Evolutionary conservation across 2,329 filamentous ascomycete genomes (phyloP).

Genomic region (Lasiodiplodia hormozganensis): DNA sequence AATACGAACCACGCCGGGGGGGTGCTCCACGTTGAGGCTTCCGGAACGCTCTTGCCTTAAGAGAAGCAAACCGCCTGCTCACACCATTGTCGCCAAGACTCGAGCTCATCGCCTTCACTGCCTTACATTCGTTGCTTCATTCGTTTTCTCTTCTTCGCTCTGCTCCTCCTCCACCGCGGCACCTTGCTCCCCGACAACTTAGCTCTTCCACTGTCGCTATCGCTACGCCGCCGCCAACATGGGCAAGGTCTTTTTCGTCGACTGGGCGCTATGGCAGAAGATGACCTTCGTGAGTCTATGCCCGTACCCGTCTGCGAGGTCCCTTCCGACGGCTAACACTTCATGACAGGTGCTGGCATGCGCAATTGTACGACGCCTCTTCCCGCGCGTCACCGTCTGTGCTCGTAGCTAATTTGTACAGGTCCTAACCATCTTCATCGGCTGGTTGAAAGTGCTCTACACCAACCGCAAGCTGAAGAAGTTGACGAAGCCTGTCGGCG

Average conservation of each 20-base stretch:
- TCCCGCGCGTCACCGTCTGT: slow-evolving; percentile 1
- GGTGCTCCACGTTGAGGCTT: slow-evolving; percentile 26
- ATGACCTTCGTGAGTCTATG: slow-evolving; percentile 78
- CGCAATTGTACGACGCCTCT: slow-evolving; percentile 63
- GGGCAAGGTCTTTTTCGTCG: slow-evolving; percentile 51
- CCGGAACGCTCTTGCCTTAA: slow-evolving; percentile 27
- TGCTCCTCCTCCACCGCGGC: not conserved
- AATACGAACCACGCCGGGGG: slow-evolving; percentile 26
- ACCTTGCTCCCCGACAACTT: slow-evolving; percentile 3
- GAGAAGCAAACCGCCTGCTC: slow-evolving; percentile 26
- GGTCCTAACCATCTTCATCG: slow-evolving; percentile 71
- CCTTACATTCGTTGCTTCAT: slow-evolving; percentile 13
- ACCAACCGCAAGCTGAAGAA: slow-evolving; percentile 51
- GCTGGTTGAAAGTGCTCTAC: slow-evolving; percentile 68
- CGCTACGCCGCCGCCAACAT: slow-evolving; percentile 31
- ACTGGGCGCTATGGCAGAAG: slow-evolving; percentile 85
- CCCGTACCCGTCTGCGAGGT: slow-evolving; percentile 3
- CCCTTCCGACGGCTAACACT: slow-evolving; percentile 37
- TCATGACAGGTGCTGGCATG: slow-evolving; percentile 70
- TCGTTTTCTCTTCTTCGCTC: slow-evolving; percentile 11
- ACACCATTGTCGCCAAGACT: slow-evolving; percentile 19
- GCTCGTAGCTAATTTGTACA: slow-evolving; percentile 43
- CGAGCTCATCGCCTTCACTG: slow-evolving; percentile 3
- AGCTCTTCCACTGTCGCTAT: slow-evolving; percentile 27
- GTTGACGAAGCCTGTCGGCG: slow-evolving; percentile 49